Evolutionary conservation across 306 rosid genomes (phyloP).

Genomic region (Macrotyloma uniflorum): DNA sequence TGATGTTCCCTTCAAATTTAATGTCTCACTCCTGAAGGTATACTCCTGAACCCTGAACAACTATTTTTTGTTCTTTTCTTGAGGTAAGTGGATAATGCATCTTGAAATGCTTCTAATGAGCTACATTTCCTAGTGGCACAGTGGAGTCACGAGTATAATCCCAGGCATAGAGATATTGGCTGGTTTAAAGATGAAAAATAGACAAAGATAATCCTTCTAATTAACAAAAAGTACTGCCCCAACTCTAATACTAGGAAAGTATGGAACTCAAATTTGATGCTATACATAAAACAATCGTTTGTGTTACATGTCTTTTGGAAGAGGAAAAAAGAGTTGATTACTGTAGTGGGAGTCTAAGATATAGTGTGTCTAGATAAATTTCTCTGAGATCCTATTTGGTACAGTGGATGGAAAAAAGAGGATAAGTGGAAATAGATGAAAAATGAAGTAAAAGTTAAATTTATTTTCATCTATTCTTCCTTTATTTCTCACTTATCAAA

Average conservation of each 20-base stretch:
- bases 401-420: too few species aligned
- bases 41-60: slow-evolving; percentile 29
- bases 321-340: neutral
- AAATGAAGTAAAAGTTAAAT: too few species aligned
- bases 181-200: neutral
- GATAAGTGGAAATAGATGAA: too few species aligned
- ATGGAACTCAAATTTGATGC: neutral
- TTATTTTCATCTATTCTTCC: too few species aligned
- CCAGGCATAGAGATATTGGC: neutral
- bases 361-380: too few species aligned
- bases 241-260: neutral
- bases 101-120: neutral
- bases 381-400: too few species aligned
- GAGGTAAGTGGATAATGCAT: slow-evolving; percentile 1
- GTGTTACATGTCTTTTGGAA: neutral
- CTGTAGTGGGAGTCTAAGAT: too few species aligned
- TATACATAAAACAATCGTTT: neutral
- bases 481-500: too few species aligned
- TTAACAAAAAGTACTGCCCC: slow-evolving; percentile 3
- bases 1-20: slow-evolving; percentile 78
- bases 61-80: slow-evolving; percentile 22
- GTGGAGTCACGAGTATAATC: slow-evolving; percentile 13
- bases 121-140: neutral
- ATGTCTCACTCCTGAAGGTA: slow-evolving; percentile 91
- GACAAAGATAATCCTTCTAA: neutral